These are phyloP conservation scores for Nitzschia inconspicua DNA, from an alignment of 108 stramenopile genomes.

Conservation along the genomic window DNA sequence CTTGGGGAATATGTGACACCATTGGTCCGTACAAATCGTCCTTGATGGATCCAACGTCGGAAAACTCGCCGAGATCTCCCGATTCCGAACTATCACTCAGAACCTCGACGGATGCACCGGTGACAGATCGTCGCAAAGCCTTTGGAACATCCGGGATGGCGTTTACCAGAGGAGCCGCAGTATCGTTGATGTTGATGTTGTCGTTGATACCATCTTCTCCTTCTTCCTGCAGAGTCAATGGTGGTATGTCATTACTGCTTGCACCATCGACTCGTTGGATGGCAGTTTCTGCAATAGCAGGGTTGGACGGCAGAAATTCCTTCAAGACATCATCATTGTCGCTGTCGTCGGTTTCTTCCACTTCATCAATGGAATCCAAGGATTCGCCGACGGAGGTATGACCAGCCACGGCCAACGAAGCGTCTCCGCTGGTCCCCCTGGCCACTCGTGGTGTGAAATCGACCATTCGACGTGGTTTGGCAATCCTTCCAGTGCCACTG, in stretches of 20 bases:
- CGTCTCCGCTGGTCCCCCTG: conserved; percentile 1
- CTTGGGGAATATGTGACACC: conserved; percentile 39
- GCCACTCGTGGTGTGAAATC: conserved; percentile 13
- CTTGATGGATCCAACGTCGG: conserved; percentile 11
- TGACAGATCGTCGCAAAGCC: neutral
- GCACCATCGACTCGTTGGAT: conserved; percentile 1
- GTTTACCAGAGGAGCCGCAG: conserved; percentile 14
- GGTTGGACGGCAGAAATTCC: no score
- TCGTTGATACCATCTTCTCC: conserved; percentile 1
- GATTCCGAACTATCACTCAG: conserved; percentile 13
- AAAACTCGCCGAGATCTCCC: conserved; percentile 20
- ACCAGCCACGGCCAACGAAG: conserved; percentile 14
- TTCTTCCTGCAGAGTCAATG: neutral
- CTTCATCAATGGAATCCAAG: conserved; percentile 68
- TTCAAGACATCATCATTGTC: neutral
- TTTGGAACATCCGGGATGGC: conserved; percentile 14
- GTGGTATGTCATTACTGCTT: neutral
- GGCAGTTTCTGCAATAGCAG: no score
- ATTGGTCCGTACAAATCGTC: conserved; percentile 35
- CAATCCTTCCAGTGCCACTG: neutral
- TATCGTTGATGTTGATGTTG: neutral
- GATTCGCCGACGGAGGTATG: conserved; percentile 42
- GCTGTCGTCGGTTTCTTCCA: conserved; percentile 26
- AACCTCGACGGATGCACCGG: conserved; percentile 16
- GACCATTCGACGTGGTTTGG: conserved; percentile 9